Evolutionary conservation across 805 yeast species (phyloP).

Genomic region (Barnettozyma californica): DNA sequence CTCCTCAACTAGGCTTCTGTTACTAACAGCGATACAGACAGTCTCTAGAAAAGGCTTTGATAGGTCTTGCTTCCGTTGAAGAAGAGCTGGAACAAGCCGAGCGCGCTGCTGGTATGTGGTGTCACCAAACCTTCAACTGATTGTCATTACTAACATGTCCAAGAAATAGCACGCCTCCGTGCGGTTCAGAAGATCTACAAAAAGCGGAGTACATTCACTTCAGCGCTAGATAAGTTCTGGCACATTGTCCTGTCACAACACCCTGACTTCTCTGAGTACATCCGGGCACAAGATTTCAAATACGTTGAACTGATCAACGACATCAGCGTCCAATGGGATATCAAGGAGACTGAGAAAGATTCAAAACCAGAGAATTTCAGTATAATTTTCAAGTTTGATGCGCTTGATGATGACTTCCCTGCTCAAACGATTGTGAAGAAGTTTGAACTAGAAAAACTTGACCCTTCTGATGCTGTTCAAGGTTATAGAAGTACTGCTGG

Average conservation of each 20-base stretch:
- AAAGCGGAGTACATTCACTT: slow-evolving; percentile 48
- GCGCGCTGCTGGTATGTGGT: slow-evolving; percentile 41
- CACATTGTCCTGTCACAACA: slow-evolving; percentile 77
- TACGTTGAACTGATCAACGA: slow-evolving; percentile 64
- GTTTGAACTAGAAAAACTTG: slow-evolving; percentile 39
- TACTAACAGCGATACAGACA: slow-evolving; percentile 1
- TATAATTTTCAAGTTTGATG: slow-evolving; percentile 54
- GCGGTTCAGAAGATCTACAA: slow-evolving; percentile 53
- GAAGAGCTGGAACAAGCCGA: slow-evolving; percentile 56
- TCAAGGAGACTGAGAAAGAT: slow-evolving; percentile 29
- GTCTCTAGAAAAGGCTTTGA: slow-evolving; percentile 34
- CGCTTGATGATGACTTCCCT: slow-evolving; percentile 40
- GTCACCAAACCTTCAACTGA: no score
- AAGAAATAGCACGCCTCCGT: slow-evolving; percentile 43
- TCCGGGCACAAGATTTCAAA: slow-evolving; percentile 71
- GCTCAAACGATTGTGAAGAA: slow-evolving; percentile 55
- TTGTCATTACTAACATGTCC: background rate
- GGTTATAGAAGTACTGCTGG: slow-evolving; percentile 24
- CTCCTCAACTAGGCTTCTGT: background rate
- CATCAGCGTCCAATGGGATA: slow-evolving; percentile 52
- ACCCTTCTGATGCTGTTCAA: slow-evolving; percentile 12
- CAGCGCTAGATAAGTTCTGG: slow-evolving; percentile 75
- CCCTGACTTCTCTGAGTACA: slow-evolving; percentile 77
- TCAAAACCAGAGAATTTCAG: slow-evolving; percentile 49
- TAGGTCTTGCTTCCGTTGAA: slow-evolving; percentile 52